These are phyloP conservation scores for Phytophthora pini DNA, from an alignment of 352 stramenopile genomes.

Conservation along the genomic window DNA sequence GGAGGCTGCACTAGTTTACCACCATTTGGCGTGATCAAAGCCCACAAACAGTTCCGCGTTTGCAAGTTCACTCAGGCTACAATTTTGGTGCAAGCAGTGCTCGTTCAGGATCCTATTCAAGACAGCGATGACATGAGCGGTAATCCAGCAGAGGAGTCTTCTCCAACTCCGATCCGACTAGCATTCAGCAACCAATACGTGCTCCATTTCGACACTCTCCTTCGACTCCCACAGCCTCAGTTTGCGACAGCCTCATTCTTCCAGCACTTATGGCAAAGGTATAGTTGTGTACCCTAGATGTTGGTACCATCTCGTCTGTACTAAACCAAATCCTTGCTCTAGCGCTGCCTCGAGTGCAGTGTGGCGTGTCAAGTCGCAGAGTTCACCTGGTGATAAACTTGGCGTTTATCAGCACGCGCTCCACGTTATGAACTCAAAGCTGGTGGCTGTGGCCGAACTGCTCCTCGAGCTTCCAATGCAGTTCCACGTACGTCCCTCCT, in stretches of 20 bases:
- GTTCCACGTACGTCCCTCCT: slow-evolving; percentile 51
- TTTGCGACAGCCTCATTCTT: slow-evolving; percentile 52
- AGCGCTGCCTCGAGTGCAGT: slow-evolving; percentile 21
- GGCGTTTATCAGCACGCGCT: slow-evolving; percentile 50
- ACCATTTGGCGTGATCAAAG: slow-evolving; percentile 67
- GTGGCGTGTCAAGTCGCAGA: slow-evolving; percentile 17
- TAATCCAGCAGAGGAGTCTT: slow-evolving; percentile 15
- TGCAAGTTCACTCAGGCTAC: slow-evolving; percentile 56
- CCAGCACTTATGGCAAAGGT: slow-evolving; percentile 64
- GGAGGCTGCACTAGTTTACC: slow-evolving; percentile 48
- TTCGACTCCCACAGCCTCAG: slow-evolving; percentile 37
- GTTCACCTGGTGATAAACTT: slow-evolving; percentile 21
- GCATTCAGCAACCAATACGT: slow-evolving; percentile 52
- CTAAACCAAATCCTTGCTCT: slow-evolving; percentile 4
- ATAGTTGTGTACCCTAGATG: not conserved
- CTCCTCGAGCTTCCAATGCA: slow-evolving; percentile 63
- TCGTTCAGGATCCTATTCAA: slow-evolving; percentile 46
- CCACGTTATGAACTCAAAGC: slow-evolving; percentile 34
- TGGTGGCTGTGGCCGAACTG: slow-evolving; percentile 52
- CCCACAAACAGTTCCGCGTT: slow-evolving; percentile 73
- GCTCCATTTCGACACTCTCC: slow-evolving; percentile 61
- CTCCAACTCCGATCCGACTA: slow-evolving; percentile 29
- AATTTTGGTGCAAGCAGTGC: slow-evolving; percentile 73
- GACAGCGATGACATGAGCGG: slow-evolving; percentile 17
- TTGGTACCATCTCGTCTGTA: not conserved